These are phyloP conservation scores for Basidiobolus meristosporus DNA, from an alignment of 371 early-diverging fungal genomes.

Conservation along the genomic window DNA sequence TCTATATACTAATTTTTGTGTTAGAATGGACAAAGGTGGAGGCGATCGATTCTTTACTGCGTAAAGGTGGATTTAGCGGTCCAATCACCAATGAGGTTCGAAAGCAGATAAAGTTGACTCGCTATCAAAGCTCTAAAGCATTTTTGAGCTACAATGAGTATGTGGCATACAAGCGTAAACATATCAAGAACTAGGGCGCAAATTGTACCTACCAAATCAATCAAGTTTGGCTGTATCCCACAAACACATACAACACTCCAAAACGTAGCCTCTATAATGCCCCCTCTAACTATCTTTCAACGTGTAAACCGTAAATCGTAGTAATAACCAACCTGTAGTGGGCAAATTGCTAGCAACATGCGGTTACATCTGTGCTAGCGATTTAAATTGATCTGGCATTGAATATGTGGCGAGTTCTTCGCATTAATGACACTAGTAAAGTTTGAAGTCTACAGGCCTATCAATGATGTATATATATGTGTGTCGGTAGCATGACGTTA, in stretches of 20 bases:
- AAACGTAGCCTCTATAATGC: not conserved
- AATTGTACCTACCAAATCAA: too few species aligned
- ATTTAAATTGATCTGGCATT: too few species aligned
- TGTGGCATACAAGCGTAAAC: conserved; percentile 4
- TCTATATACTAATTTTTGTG: conserved; percentile 8
- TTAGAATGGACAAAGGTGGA: conserved; percentile 71
- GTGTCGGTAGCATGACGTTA: too few species aligned
- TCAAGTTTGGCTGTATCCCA: too few species aligned
- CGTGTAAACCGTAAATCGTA: conserved; percentile 2
- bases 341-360: too few species aligned
- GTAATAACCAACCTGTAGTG: too few species aligned
- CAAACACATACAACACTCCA: not conserved
- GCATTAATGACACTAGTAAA: too few species aligned
- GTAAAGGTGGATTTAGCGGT: conserved; percentile 64
- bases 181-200: not conserved
- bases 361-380: too few species aligned
- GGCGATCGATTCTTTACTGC: conserved; percentile 61
- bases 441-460: too few species aligned
- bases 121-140: conserved; percentile 65
- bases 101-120: conserved; percentile 33
- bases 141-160: conserved; percentile 43
- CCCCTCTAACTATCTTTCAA: not conserved
- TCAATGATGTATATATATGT: too few species aligned
- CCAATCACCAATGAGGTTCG: conserved; percentile 31
- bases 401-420: too few species aligned